Conservation (phyloP, 2,329 filamentous ascomycete genomes). For the Dactylellina haptotyla region DNA sequence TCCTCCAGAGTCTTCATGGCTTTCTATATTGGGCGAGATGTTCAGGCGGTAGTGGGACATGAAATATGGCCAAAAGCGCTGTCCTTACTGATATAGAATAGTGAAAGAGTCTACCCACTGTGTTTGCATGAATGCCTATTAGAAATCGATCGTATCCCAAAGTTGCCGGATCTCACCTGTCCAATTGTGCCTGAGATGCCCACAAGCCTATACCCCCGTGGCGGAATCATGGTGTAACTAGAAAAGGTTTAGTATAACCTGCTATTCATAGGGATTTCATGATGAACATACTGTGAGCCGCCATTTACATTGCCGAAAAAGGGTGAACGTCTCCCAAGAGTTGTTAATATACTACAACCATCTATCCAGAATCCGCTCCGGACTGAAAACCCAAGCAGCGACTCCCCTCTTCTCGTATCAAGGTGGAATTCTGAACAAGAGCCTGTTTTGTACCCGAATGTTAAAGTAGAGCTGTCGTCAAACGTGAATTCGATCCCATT, state of each 20-base stretch:
- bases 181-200: constrained; percentile 76
- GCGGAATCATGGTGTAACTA: constrained; percentile 88
- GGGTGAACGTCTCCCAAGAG: constrained; percentile 82
- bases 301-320: constrained; percentile 83
- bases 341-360: constrained; percentile 89
- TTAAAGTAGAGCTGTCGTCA: constrained; percentile 82
- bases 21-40: too few species aligned
- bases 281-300: constrained; percentile 78
- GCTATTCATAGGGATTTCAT: neutral
- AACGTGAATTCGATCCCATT: constrained; percentile 92
- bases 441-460: constrained; percentile 85
- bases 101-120: constrained; percentile 56
- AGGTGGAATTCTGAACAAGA: constrained; percentile 71
- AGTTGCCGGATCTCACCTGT: constrained; percentile 12
- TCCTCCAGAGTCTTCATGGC: too few species aligned
- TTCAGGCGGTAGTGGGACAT: too few species aligned
- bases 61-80: too few species aligned
- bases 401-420: constrained; percentile 87
- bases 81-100: constrained; percentile 55
- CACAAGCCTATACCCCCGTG: constrained; percentile 85
- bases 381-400: constrained; percentile 87
- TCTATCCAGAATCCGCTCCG: constrained; percentile 76
- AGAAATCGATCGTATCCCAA: neutral
- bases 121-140: constrained; percentile 4
- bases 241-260: constrained; percentile 8